Evolutionary conservation across 306 rosid genomes (phyloP).

Genomic region (Rosa rugosa): DNA sequence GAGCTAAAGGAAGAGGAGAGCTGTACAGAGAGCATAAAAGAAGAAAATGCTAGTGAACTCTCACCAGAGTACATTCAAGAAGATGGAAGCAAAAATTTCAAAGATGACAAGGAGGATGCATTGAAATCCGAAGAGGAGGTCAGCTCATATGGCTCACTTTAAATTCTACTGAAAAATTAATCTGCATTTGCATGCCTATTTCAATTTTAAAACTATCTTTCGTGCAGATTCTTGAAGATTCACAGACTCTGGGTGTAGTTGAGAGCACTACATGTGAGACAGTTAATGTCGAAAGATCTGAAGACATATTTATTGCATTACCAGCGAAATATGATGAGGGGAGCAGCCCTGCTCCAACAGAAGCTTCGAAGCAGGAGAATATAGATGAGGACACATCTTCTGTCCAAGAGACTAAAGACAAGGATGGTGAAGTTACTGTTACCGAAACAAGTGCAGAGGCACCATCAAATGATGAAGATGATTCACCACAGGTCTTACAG

Average conservation of each 20-base stretch:
- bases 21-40: conserved; percentile 14
- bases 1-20: conserved; percentile 16
- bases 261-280: conserved; percentile 18
- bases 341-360: conserved; percentile 6
- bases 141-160: conserved; percentile 7
- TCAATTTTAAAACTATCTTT: background rate
- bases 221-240: conserved; percentile 26
- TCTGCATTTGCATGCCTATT: background rate
- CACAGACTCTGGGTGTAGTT: conserved; percentile 16
- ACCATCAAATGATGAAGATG: conserved; percentile 15
- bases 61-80: conserved; percentile 21
- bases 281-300: conserved; percentile 13
- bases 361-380: conserved; percentile 23
- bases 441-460: conserved; percentile 1
- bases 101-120: conserved; percentile 11
- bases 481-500: conserved; percentile 9
- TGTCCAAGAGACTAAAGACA: conserved; percentile 11
- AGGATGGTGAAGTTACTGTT: conserved; percentile 6
- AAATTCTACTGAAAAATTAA: conserved; percentile 1
- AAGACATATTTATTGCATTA: conserved; percentile 3
- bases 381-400: conserved; percentile 13
- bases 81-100: conserved; percentile 6
- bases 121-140: conserved; percentile 26
- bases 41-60: conserved; percentile 14
- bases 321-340: conserved; percentile 20